Conservation (phyloP, 192 early-diverging fungal genomes). For the Chytriomyces sp. region DNA sequence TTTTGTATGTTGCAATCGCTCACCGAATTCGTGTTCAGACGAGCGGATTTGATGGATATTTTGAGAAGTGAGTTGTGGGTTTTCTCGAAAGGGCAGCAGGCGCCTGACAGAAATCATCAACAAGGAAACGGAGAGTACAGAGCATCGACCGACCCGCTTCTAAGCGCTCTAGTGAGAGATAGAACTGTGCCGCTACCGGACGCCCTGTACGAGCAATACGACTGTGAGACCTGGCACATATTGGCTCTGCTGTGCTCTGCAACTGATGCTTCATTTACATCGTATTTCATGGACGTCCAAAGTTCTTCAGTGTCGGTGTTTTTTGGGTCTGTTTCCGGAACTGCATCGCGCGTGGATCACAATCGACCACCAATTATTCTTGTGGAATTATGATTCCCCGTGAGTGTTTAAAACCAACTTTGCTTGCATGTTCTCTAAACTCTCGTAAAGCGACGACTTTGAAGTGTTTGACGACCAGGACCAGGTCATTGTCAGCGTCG, state of each 20-base stretch:
- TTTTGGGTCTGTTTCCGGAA: constrained; percentile 91
- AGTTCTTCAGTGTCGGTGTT: constrained; percentile 75
- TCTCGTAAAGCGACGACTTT: constrained; percentile 50
- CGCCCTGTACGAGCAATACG: constrained; percentile 78
- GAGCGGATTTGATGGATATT: no score
- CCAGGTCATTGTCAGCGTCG: constrained; percentile 86
- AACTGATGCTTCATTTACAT: background rate
- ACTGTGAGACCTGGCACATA: constrained; percentile 47
- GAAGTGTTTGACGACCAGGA: constrained; percentile 85
- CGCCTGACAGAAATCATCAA: no score
- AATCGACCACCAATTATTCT: constrained; percentile 83
- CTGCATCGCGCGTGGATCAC: constrained; percentile 91
- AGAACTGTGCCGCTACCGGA: constrained; percentile 74
- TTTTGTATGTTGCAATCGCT: no score
- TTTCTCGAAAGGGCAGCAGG: no score
- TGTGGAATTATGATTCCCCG: constrained; percentile 91
- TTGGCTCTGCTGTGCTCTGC: background rate
- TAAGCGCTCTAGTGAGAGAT: constrained; percentile 65
- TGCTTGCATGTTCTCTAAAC: constrained; percentile 38
- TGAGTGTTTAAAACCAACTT: constrained; percentile 17
- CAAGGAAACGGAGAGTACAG: constrained; percentile 26
- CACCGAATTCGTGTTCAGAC: no score
- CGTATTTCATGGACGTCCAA: background rate
- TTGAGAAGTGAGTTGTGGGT: no score
- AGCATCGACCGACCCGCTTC: constrained; percentile 16